Evolutionary conservation across 306 rosid species (phyloP).

Genomic region (Inga laurina): DNA sequence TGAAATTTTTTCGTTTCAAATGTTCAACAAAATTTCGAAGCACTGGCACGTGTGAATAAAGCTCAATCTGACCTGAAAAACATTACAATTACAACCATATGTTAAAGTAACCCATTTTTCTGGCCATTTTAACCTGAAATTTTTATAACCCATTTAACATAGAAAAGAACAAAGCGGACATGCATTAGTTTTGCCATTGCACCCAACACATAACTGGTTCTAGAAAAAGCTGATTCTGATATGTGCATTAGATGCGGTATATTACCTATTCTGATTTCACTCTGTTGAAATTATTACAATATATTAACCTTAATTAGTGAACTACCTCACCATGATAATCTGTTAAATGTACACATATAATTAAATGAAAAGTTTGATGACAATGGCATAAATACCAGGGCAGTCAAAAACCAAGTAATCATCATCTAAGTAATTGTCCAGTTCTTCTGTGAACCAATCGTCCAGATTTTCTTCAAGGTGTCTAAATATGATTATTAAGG

Average conservation of each 20-base stretch:
- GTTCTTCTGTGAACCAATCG: conserved; percentile 77
- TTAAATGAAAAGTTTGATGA: conserved; percentile 4
- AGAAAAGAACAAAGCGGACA: neutral
- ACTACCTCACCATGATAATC: neutral
- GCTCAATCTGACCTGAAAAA: conserved; percentile 89
- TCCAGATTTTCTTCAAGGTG: conserved; percentile 88
- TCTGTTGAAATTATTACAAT: neutral
- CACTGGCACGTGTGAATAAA: conserved; percentile 85
- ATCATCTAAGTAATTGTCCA: conserved; percentile 85
- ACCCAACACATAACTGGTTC: neutral
- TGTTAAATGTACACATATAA: neutral
- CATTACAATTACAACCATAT: conserved; percentile 19
- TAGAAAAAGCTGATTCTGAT: neutral
- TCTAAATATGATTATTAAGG: conserved; percentile 63
- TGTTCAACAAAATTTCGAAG: conserved; percentile 87
- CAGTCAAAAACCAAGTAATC: conserved; percentile 92
- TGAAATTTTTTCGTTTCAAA: conserved; percentile 73
- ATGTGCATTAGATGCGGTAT: neutral
- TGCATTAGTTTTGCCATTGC: neutral
- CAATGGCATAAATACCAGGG: conserved; percentile 62
- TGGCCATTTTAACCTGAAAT: conserved; percentile 17
- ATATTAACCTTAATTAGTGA: conserved; percentile 8
- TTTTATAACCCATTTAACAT: neutral
- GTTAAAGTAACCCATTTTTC: neutral
- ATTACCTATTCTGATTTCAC: conserved; percentile 7